Evolutionary conservation across 352 stramenopile genomes (phyloP).

Genomic region (Pythium volutum): DNA sequence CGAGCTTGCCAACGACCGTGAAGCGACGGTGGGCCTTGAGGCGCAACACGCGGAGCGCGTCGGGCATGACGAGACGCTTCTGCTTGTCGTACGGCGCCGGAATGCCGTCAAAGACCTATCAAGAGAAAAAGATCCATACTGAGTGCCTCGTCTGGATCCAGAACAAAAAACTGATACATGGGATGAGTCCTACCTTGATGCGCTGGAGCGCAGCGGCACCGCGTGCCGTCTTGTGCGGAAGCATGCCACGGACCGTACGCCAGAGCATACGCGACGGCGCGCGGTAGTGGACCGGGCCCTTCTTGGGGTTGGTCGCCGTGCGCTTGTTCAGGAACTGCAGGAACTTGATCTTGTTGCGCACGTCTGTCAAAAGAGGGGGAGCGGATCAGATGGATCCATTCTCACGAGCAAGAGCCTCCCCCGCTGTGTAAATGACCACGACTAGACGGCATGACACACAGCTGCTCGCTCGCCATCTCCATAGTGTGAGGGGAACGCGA

Average conservation of each 20-base stretch:
- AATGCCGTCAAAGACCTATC: slow-evolving; percentile 97
- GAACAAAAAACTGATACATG: neutral
- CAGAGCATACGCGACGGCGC: slow-evolving; percentile 93
- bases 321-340: slow-evolving; percentile 98
- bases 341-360: slow-evolving; percentile 98
- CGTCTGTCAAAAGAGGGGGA: slow-evolving; percentile 50
- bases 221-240: slow-evolving; percentile 98
- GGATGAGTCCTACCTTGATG: slow-evolving; percentile 92
- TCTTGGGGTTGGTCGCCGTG: slow-evolving; percentile 97
- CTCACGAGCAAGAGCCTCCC: too few species aligned
- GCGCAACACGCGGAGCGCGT: slow-evolving; percentile 92
- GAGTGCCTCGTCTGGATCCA: neutral
- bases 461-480: slow-evolving; percentile 23
- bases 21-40: slow-evolving; percentile 94
- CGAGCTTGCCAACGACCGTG: slow-evolving; percentile 95
- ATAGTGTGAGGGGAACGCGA: neutral
- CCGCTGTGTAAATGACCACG: slow-evolving; percentile 1
- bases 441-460: slow-evolving; percentile 80
- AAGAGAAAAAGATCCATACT: neutral
- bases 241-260: slow-evolving; percentile 96
- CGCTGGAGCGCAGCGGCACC: slow-evolving; percentile 94
- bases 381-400: too few species aligned
- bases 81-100: slow-evolving; percentile 98
- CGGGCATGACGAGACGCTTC: slow-evolving; percentile 98
- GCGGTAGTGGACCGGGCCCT: slow-evolving; percentile 98